Conservation (phyloP, 108 stramenopile genomes). For the Pseudonitzschia multiseries region DNA sequence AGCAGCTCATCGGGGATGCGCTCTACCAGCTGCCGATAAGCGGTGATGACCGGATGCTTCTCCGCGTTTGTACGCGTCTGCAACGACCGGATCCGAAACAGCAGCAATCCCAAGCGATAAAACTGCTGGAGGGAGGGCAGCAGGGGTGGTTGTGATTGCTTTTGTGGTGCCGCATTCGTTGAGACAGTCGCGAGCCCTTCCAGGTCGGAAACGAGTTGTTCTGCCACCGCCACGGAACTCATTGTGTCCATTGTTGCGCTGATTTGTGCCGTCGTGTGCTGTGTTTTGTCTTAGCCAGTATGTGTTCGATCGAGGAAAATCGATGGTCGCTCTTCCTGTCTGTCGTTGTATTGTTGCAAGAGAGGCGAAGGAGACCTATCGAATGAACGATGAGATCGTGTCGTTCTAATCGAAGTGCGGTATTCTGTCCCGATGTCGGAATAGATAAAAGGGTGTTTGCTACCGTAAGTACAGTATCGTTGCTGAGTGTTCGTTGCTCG, state of each 20-base stretch:
- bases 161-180: not conserved
- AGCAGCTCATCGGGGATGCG: conserved; percentile 15
- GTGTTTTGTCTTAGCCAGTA: too few relatives aligned
- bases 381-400: too few relatives aligned
- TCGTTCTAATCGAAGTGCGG: too few relatives aligned
- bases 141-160: not conserved
- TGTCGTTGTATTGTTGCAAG: too few relatives aligned
- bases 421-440: too few relatives aligned
- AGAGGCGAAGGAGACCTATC: too few relatives aligned
- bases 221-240: not conserved
- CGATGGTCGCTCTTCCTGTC: too few relatives aligned
- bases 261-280: not conserved
- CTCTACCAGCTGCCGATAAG: conserved; percentile 31
- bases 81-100: conserved; percentile 5
- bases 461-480: too few relatives aligned
- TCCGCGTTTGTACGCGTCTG: not conserved
- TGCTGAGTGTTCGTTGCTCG: too few relatives aligned
- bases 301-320: too few relatives aligned
- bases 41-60: not conserved
- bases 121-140: conserved; percentile 17
- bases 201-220: conserved; percentile 7
- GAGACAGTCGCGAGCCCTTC: not conserved
- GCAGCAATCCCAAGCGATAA: conserved; percentile 16
- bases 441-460: too few relatives aligned
- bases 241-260: not conserved